Percentiles rank a stretch among this genome's conserved stretches.
Evolutionary conservation across 768 basidiomycete genomes (phyloP).

Genomic region (Lyophyllum semitale): DNA sequence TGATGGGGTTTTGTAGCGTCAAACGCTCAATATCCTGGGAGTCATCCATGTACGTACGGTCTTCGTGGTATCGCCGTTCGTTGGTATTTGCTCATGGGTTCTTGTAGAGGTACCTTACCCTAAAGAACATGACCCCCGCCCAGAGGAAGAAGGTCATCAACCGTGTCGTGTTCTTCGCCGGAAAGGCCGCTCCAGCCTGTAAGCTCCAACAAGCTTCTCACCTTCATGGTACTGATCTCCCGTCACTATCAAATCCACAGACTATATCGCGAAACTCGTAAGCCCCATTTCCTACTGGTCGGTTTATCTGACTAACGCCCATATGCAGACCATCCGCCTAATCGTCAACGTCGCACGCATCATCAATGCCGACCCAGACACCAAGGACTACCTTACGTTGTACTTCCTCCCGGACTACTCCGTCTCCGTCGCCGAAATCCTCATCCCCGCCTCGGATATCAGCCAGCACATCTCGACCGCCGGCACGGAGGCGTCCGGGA

Average conservation of each 20-base stretch:
- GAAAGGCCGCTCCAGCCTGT: constrained; percentile 96
- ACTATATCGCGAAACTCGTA: constrained; percentile 91
- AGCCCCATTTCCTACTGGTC: background rate
- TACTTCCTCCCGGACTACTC: constrained; percentile 98
- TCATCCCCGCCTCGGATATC: constrained; percentile 93
- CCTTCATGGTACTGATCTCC: constrained; percentile 6
- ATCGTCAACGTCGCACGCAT: constrained; percentile 87
- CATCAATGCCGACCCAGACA: constrained; percentile 85
- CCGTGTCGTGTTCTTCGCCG: constrained; percentile 95
- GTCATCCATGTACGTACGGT: constrained; percentile 82
- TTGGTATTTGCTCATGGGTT: background rate
- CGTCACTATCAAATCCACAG: constrained; percentile 32
- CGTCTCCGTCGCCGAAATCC: constrained; percentile 78
- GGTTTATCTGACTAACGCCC: background rate
- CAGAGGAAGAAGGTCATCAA: constrained; percentile 83
- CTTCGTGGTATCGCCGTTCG: background rate
- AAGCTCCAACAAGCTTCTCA: constrained; percentile 28
- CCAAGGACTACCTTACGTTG: constrained; percentile 81
- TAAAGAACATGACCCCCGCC: constrained; percentile 78
- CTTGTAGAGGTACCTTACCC: constrained; percentile 69
- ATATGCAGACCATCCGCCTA: constrained; percentile 76
- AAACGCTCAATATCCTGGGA: constrained; percentile 91
- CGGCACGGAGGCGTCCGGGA: constrained; percentile 87
- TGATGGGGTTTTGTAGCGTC: constrained; percentile 54
- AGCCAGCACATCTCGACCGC: constrained; percentile 97